Conservation (phyloP, 129 eudicot species). For the Helichrysum umbraculigerum region DNA sequence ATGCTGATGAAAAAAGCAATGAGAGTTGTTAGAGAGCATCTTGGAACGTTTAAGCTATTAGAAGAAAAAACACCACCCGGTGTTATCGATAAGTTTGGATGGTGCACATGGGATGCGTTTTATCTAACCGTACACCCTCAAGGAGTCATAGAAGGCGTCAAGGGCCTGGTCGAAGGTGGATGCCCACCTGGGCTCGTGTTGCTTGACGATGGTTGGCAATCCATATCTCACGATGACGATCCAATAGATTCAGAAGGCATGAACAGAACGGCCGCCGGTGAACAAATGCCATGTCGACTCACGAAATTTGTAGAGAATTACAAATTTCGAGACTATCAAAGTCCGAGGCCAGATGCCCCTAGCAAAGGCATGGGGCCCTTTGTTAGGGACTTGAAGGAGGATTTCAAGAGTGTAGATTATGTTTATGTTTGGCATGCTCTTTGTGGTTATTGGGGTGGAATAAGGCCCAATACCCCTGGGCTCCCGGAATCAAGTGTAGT, state of each 20-base stretch:
- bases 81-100: constrained; percentile 90
- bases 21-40: constrained; percentile 54
- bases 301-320: constrained; percentile 68
- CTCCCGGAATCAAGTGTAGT: constrained; percentile 61
- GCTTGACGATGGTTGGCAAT: constrained; percentile 98
- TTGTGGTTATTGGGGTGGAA: constrained; percentile 98
- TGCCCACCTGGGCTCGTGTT: constrained; percentile 92
- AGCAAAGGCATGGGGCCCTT: constrained; percentile 78
- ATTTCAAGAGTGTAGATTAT: constrained; percentile 53
- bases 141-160: constrained; percentile 81
- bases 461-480: constrained; percentile 64
- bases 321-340: constrained; percentile 71
- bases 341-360: constrained; percentile 35
- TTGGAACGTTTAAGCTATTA: constrained; percentile 72
- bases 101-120: constrained; percentile 99
- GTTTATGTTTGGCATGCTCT: constrained; percentile 98
- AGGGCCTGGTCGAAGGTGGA: constrained; percentile 74
- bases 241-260: constrained; percentile 72
- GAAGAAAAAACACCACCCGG: constrained; percentile 85
- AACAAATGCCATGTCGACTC: constrained; percentile 66
- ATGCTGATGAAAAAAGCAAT: constrained; percentile 58
- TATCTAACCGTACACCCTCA: constrained; percentile 81
- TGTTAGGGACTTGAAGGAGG: constrained; percentile 68
- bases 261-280: constrained; percentile 80
- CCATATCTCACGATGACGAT: constrained; percentile 79